phyloP scores from a whole-genome alignment of 208 protist species.

The Naegleria gruberi region DNA sequence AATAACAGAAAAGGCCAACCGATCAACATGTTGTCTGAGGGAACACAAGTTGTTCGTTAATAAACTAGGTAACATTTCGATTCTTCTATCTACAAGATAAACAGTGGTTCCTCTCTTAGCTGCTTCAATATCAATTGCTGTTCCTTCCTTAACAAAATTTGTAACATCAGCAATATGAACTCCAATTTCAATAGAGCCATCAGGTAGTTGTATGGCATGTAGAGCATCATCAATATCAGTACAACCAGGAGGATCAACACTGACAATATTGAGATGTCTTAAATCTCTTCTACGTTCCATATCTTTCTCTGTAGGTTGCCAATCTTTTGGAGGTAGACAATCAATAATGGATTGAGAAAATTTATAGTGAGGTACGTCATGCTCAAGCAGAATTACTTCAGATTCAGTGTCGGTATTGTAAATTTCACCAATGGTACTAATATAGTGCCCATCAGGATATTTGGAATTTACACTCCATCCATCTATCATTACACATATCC shows the following conservation, averaged over 20 bases:
- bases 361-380: conserved; percentile 50
- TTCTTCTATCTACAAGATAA: conserved; percentile 87
- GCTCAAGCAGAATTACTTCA: conserved; percentile 81
- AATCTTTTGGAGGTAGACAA: conserved; percentile 73
- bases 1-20: conserved; percentile 83
- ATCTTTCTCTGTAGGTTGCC: conserved; percentile 57
- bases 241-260: conserved; percentile 87
- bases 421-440: conserved; percentile 77
- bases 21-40: conserved; percentile 68
- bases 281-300: conserved; percentile 65
- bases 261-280: conserved; percentile 67
- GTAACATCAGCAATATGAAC: conserved; percentile 96
- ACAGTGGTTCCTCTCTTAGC: conserved; percentile 81
- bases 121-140: conserved; percentile 84
- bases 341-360: conserved; percentile 44
- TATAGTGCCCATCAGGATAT: conserved; percentile 84
- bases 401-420: conserved; percentile 85
- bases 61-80: conserved; percentile 92
- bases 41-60: conserved; percentile 91
- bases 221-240: conserved; percentile 76
- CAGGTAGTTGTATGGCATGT: conserved; percentile 63
- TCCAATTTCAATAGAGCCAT: conserved; percentile 77
- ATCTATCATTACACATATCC: conserved; percentile 86
- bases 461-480: conserved; percentile 72
- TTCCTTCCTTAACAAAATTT: conserved; percentile 80